Evolutionary conservation across 306 rosid species (phyloP), one percentile per base, ranked within the genome.

Genomic region (Cucurbita maxima): DNA sequence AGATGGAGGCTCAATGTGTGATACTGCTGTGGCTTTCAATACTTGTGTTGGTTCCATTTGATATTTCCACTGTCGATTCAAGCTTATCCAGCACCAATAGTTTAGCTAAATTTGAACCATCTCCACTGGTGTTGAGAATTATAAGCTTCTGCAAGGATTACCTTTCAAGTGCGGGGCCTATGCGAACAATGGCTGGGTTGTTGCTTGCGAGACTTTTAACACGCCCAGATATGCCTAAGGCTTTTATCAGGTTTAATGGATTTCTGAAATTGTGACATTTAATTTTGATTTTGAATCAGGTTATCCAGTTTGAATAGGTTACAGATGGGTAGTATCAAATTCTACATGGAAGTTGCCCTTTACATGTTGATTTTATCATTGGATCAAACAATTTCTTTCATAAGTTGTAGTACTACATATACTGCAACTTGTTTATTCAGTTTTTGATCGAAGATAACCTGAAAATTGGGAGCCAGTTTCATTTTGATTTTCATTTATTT

Each of bases 151-250:
- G 87, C 68, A 89, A 94, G 83, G 96, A 94, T 82, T 90, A 94
- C 75, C 88, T 94, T 25, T 85, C 98, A 48, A 83, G 77, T 83
- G 87, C 95, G 0, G 97, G 98, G 59, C 97, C 95, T 54, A 90
- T 90, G 98, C 88, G 88, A 47, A 80, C 96, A 58, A 86, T 94
- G 80, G 90, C 98, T 81, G 98, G 95, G 60, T 76, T 94, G 55
- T 82, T 94, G 57, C 95, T 94, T 75, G 87, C 97, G 0, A 87
- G 81, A 86, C 96, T 94, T 82, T 83, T 94, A 70, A 90, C 98
- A 38, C 96, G 98, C 56, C 98, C 96, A 6, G 98, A 94, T 80
- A 90, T 94, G 98, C 90, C 97, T 20, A 90, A 78, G 86, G 97
- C 92, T 76, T 89, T 89, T 80, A 76, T 71, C 58, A 94, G 97